Percentiles rank a stretch among this genome's conserved stretches.
Evolutionary conservation across 2,329 filamentous ascomycete genomes (phyloP).

Genomic region (Huntiella abstrusa): DNA sequence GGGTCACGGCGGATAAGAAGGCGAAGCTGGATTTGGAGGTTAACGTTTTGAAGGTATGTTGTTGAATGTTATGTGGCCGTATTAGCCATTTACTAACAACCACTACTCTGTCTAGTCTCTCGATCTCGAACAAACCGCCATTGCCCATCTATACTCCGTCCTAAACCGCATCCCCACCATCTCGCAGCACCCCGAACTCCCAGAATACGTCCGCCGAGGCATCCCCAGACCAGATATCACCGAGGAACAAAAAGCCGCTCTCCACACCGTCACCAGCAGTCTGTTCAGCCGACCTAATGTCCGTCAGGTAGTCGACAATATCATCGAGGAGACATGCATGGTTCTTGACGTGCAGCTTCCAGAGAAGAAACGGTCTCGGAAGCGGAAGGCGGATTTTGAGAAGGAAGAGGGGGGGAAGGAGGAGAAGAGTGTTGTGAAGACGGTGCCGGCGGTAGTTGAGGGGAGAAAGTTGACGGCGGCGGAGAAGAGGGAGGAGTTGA

Average conservation of each 20-base stretch:
- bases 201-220: constrained; percentile 26
- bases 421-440: neutral
- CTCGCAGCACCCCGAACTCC: constrained; percentile 30
- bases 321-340: constrained; percentile 29
- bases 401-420: constrained; percentile 15
- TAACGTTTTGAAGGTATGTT: constrained; percentile 31
- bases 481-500: constrained; percentile 2
- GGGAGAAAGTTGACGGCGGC: constrained; percentile 16
- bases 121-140: constrained; percentile 37
- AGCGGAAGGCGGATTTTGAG: constrained; percentile 12
- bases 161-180: constrained; percentile 35
- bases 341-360: constrained; percentile 29
- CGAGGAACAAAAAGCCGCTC: constrained; percentile 29
- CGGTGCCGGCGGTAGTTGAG: neutral
- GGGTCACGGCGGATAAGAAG: constrained; percentile 28
- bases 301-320: constrained; percentile 29
- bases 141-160: constrained; percentile 34
- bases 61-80: neutral
- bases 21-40: constrained; percentile 43
- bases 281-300: constrained; percentile 34
- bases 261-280: constrained; percentile 41
- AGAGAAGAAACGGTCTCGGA: constrained; percentile 22
- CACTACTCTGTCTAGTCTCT: constrained; percentile 24
- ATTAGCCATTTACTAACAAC: neutral
- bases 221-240: constrained; percentile 31